Evolutionary conservation across 176 grass and related monocot genomes (phyloP).

Genomic region (Thalia dealbata): DNA sequence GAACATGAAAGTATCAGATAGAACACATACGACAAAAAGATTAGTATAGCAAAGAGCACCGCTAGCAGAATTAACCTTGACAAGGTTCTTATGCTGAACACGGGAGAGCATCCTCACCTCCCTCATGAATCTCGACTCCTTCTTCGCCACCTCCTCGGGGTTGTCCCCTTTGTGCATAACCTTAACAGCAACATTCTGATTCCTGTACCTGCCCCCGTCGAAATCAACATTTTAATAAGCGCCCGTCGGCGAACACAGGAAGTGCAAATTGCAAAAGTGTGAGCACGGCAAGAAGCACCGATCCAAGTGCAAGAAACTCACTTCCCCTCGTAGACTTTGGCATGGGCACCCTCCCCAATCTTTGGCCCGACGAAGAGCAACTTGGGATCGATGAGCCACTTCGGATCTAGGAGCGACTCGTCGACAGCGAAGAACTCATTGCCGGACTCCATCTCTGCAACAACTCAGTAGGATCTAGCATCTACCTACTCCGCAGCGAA

Average conservation of each 20-base stretch:
- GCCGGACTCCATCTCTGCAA: slow-evolving; percentile 49
- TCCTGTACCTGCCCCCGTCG: slow-evolving; percentile 56
- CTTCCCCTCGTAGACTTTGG: slow-evolving; percentile 97
- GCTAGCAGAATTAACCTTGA: slow-evolving; percentile 51
- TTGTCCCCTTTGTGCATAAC: slow-evolving; percentile 82
- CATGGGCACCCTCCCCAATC: slow-evolving; percentile 80
- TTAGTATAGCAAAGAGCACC: not conserved
- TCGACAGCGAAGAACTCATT: slow-evolving; percentile 39
- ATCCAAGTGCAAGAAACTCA: slow-evolving; percentile 30
- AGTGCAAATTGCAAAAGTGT: not conserved
- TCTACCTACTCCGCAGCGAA: not conserved
- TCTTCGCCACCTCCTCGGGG: slow-evolving; percentile 66
- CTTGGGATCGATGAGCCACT: slow-evolving; percentile 86
- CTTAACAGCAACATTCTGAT: slow-evolving; percentile 93
- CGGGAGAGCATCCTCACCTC: slow-evolving; percentile 86
- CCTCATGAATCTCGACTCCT: slow-evolving; percentile 73
- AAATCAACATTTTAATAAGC: not conserved
- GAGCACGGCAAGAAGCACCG: not conserved
- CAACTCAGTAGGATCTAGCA: not conserved
- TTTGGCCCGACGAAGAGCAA: slow-evolving; percentile 85
- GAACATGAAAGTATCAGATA: not conserved
- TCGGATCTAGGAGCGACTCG: slow-evolving; percentile 57
- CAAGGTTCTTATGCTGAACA: slow-evolving; percentile 96
- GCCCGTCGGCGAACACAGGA: not conserved
- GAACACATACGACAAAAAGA: not conserved